Evolutionary conservation across 2,329 filamentous ascomycete genomes (phyloP).

Genomic region (Trichoderma atrobrunneum): DNA sequence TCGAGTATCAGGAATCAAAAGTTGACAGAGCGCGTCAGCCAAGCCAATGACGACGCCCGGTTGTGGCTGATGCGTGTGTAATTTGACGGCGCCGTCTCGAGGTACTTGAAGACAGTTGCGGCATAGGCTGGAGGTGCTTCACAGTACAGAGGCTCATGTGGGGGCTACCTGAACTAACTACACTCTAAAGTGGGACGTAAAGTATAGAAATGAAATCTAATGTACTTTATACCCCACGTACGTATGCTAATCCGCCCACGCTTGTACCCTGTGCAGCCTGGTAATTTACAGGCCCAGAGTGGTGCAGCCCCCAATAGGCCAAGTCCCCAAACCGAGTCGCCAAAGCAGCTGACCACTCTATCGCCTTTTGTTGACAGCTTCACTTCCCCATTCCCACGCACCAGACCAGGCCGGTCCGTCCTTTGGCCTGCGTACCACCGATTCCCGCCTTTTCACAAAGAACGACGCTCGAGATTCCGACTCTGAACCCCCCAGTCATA

Average conservation of each 20-base stretch:
- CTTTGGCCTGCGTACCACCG: background rate
- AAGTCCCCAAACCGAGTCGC: slow-evolving; percentile 1
- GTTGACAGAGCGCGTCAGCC: background rate
- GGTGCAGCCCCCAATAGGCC: slow-evolving; percentile 4
- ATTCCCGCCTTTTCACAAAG: background rate
- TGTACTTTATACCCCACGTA: slow-evolving; percentile 12
- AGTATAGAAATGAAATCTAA: background rate
- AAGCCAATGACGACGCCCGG: slow-evolving; percentile 14
- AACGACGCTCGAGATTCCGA: background rate
- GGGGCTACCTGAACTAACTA: no score
- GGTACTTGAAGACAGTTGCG: background rate
- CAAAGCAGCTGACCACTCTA: slow-evolving; percentile 17
- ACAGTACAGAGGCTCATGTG: background rate
- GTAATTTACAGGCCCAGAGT: background rate
- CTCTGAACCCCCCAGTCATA: background rate
- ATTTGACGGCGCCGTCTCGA: background rate
- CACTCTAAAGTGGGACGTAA: accelerated
- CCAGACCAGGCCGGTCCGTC: background rate
- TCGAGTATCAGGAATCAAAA: background rate
- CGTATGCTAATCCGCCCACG: background rate
- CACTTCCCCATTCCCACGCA: background rate
- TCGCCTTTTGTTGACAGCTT: background rate
- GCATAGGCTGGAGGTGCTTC: background rate
- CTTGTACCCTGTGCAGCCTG: background rate
- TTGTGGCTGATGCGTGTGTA: slow-evolving; percentile 6